These are phyloP conservation scores for Ricinus communis DNA, from an alignment of 345 rosid genomes.

Conservation along the genomic window DNA sequence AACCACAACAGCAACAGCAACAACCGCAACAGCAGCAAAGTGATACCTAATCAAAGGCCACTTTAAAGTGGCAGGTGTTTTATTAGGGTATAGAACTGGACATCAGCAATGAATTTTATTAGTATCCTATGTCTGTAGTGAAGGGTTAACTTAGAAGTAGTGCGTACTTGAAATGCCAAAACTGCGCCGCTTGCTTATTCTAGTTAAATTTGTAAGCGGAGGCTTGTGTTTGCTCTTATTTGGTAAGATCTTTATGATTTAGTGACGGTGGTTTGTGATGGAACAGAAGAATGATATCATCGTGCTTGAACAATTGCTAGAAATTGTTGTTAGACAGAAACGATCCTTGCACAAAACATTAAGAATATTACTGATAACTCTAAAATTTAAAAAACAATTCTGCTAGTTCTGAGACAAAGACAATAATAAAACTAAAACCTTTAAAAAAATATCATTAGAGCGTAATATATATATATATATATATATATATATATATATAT, in stretches of 20 bases:
- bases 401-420: too few species aligned
- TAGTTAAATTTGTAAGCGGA: not conserved
- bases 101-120: not conserved
- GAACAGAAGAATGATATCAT: too few species aligned
- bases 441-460: too few species aligned
- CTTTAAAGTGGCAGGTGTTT: not conserved
- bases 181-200: not conserved
- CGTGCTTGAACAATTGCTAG: too few species aligned
- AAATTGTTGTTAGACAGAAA: too few species aligned
- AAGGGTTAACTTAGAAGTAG: not conserved
- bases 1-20: constrained; percentile 23
- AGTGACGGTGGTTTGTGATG: too few species aligned
- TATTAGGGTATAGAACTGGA: not conserved
- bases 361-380: too few species aligned
- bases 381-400: too few species aligned
- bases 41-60: not conserved
- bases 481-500: too few species aligned
- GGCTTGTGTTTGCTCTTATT: constrained; percentile 1
- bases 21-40: constrained; percentile 27
- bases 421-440: too few species aligned
- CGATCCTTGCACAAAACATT: too few species aligned
- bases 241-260: not conserved
- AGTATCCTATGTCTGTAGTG: not conserved
- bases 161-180: not conserved
- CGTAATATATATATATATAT: too few species aligned